Base-by-base conservation (phyloP, 257 asterid genomes). In the Cynanchum wilfordii region DNA sequence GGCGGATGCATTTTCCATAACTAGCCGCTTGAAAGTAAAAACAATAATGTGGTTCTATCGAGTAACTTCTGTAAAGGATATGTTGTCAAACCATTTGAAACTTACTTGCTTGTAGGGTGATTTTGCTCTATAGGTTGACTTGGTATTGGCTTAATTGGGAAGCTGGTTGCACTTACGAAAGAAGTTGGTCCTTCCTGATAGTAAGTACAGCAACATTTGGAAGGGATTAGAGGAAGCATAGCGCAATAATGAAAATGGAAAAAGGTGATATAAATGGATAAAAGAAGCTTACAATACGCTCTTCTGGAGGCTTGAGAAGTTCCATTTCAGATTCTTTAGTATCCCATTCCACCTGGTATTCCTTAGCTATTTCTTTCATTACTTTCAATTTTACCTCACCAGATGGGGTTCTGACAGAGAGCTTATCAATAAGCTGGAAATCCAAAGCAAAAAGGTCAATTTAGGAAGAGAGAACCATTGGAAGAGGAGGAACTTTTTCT, bases 291-390 rank as follows among this genome's bases (percentile, higher is more conserved):
- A 91, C 99, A 57, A 89, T 84, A 42, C 89, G 97, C 80, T 87
- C 91, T 87, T 94, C 99, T 10, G 92, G 96, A 25, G 89, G 93
- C 86, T 91, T 91, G 79, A 94, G 90, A 55, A 94, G 85, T 85
- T 94, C 99, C 62, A 57, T 79, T 79, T 94, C 99, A 0, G 96
- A 78, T 81, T 91, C 99, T 40, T 84, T 54, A 7, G 88, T 85
- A 74, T 94, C 97, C 99, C 97, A 94, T 27, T 94, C 84, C 58
- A 92, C 95, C 78, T 89, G 91, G 87, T 87, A 94, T 78, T 94
- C 99, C 78, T 91, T 94, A 0, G 99, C 97, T 71, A 91, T 94
- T 79, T 91, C 97, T 90, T 89, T 91, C 83, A 94, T 38, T 72
- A 91, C 89, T 75, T 91, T 91, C 83, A 94, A 51, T 82, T 94